Base-by-base conservation (phyloP, 805 yeast genomes). In the Saccharomyces mikatae region DNA sequence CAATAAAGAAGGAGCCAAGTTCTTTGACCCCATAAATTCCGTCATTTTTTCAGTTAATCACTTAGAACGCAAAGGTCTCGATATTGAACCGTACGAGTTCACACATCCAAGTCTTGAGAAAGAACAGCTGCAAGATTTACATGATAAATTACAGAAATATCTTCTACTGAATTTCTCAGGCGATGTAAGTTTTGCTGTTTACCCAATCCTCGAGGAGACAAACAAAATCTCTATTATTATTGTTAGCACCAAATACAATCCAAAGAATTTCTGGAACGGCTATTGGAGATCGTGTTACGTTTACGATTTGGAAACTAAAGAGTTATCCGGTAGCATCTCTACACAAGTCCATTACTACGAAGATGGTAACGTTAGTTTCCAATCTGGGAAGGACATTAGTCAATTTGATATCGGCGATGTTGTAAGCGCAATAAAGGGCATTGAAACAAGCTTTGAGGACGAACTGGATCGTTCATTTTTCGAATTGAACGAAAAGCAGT, bases 341-440 rank as follows among this genome's bases (percentile, higher is more conserved):
- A 78, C 90, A 31, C 91, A 88, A 60, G 86, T 91, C 46, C 99
- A 92, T 70, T 94, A 91, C 70, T 94, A 80, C 68, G 99, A 92
- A 72, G 98, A 92, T 62, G 99, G 99, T 30, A 92, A 92, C 65
- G 98, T 92, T 21, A 79, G 92, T 52, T 79, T 94, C 63, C 82
- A 80, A 57, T 75, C 83, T 2, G 58, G 59, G 6, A 73, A 76
- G 55, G 61, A 63, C 3, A 60, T 79, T 1, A 62, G 61, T 6
- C 71, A 69, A 24, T 46, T 53, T 5, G 50, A 58, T 2, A 57
- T 61, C 1, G 54, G 54, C 2, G 68, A 66, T 3, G 63, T 71
- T 3, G 71, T 82, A 41, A 71, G 77, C 54, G 67, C 74, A 41
- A 86, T 89, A 58, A 73, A 76, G 52, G 68, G 68, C 29, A 64